Conservation (phyloP, 257 asterid genomes). For the Dorcoceras hygrometricum region DNA sequence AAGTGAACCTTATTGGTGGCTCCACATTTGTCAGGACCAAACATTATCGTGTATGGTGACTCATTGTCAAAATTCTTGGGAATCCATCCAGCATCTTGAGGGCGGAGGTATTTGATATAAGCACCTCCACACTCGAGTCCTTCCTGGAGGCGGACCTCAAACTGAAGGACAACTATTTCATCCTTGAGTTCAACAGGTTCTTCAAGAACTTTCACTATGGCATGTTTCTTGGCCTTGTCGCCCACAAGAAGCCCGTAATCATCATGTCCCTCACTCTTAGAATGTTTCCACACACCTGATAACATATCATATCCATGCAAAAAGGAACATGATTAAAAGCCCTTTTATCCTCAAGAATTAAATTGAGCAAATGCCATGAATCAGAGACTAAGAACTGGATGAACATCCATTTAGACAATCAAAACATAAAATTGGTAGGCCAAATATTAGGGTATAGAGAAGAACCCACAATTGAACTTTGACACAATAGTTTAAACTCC, state of each 20-base stretch:
- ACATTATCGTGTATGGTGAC: constrained; percentile 92
- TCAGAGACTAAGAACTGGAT: neutral
- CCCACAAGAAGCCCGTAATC: constrained; percentile 93
- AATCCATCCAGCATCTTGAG: constrained; percentile 84
- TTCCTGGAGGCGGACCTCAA: constrained; percentile 83
- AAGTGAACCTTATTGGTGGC: constrained; percentile 96
- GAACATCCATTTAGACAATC: neutral
- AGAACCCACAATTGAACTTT: neutral
- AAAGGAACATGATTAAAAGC: neutral
- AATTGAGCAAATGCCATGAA: neutral
- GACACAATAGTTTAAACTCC: neutral
- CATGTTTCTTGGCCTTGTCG: constrained; percentile 80
- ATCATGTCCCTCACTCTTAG: constrained; percentile 89
- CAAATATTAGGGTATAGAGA: neutral
- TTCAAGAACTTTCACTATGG: constrained; percentile 84
- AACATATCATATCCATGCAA: neutral
- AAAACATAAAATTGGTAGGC: neutral
- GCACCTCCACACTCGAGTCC: constrained; percentile 99
- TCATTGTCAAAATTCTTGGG: constrained; percentile 83
- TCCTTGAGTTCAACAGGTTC: constrained; percentile 60
- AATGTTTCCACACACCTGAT: constrained; percentile 88
- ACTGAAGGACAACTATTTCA: constrained; percentile 76
- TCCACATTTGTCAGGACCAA: constrained; percentile 98
- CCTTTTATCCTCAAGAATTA: neutral
- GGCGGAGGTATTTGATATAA: constrained; percentile 85